These are phyloP conservation scores for Alectoria sarmentosa DNA, from an alignment of 495 filamentous ascomycete species.

Conservation along the genomic window DNA sequence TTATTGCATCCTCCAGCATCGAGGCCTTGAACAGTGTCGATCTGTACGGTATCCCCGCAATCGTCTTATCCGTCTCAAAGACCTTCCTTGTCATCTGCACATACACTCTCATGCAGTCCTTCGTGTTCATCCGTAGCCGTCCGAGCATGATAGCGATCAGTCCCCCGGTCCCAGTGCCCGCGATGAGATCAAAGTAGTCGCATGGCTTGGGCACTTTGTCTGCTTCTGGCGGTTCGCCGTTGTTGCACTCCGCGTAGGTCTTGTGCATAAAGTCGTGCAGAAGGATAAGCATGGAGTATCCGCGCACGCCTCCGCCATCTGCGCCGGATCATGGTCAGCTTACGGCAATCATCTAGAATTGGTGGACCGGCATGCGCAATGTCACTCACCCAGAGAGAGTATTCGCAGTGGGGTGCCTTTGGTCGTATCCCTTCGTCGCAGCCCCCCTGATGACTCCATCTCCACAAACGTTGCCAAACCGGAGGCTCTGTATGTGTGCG, in stretches of 20 bases:
- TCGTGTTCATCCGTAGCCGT: conserved; percentile 80
- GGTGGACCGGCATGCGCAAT: not conserved
- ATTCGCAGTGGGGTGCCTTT: conserved; percentile 90
- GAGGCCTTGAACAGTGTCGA: conserved; percentile 95
- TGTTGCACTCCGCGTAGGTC: conserved; percentile 76
- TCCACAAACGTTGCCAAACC: not conserved
- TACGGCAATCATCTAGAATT: not conserved
- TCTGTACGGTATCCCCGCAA: conserved; percentile 87
- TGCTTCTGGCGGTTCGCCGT: conserved; percentile 74
- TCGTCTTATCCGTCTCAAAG: conserved; percentile 96
- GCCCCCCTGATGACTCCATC: conserved; percentile 19
- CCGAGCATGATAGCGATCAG: conserved; percentile 96
- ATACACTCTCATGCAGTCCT: conserved; percentile 94
- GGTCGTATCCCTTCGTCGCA: conserved; percentile 83
- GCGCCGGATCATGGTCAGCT: conserved; percentile 4
- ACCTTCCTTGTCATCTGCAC: conserved; percentile 88
- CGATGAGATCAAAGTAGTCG: conserved; percentile 97
- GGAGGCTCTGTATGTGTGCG: not conserved
- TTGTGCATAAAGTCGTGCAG: conserved; percentile 95
- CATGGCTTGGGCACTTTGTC: conserved; percentile 93
- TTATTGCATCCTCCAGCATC: conserved; percentile 89
- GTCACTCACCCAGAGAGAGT: conserved; percentile 74
- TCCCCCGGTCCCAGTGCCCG: conserved; percentile 89
- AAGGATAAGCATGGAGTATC: conserved; percentile 94
- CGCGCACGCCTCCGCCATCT: conserved; percentile 96